Percentiles rank a stretch among this genome's conserved stretches.
Evolutionary conservation across 805 yeast genomes (phyloP).

Genomic region (Lachancea sp.): DNA sequence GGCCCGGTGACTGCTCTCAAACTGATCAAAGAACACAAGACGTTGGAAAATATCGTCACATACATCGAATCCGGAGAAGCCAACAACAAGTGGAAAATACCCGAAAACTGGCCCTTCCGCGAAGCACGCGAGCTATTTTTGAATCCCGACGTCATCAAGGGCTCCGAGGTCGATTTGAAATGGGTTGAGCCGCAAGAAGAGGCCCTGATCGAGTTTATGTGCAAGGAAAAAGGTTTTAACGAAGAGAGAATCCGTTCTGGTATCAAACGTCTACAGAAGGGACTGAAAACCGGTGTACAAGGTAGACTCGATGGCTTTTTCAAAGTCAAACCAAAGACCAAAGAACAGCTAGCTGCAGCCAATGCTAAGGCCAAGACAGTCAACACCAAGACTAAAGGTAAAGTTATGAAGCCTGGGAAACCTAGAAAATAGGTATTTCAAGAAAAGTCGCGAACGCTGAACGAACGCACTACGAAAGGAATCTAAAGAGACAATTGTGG

Average conservation of each 20-base stretch:
- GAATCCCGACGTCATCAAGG: constrained; percentile 70
- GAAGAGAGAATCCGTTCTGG: constrained; percentile 90
- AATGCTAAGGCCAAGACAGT: constrained; percentile 29
- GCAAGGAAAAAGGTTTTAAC: constrained; percentile 80
- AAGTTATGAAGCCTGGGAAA: constrained; percentile 19
- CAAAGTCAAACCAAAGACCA: constrained; percentile 53
- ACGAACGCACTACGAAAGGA: not conserved
- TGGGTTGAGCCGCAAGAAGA: constrained; percentile 89
- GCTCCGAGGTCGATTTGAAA: constrained; percentile 59
- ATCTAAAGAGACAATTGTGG: not conserved
- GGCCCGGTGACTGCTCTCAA: constrained; percentile 95
- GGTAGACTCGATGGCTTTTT: constrained; percentile 92
- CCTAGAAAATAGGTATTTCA: not conserved
- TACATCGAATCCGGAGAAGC: constrained; percentile 42
- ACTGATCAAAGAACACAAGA: constrained; percentile 76
- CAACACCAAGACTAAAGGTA: constrained; percentile 19
- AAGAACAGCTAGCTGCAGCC: constrained; percentile 36
- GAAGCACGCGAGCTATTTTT: constrained; percentile 82
- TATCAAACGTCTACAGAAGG: constrained; percentile 77
- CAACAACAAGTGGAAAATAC: constrained; percentile 69
- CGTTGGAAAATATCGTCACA: constrained; percentile 72
- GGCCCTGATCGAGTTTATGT: constrained; percentile 77
- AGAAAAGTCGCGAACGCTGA: too few species aligned
- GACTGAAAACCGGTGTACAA: constrained; percentile 77
- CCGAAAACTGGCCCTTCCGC: constrained; percentile 90